Base-by-base conservation (phyloP, 768 basidiomycete genomes). In the Dendrothele bispora region DNA sequence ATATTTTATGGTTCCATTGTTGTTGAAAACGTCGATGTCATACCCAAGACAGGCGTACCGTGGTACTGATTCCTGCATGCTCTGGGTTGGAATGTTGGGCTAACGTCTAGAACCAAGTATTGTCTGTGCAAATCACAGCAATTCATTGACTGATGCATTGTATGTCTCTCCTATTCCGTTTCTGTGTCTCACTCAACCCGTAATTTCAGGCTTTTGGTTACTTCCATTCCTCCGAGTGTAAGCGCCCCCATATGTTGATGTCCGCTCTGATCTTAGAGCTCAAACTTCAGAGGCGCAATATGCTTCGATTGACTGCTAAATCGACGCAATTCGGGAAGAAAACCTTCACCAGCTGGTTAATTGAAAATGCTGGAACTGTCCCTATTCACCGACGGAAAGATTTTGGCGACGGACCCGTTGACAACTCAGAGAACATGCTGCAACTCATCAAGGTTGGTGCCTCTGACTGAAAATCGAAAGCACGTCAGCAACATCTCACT, bases 1-100 rank as follows among this genome's bases (percentile, higher is more conserved):
- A 88, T 93, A 52, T 95, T 95, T 68, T 95, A 95, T 64, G 89
- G 89, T 2, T 80, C 85, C 8, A 91, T 95, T 47, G 88, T 94
- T 21, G 77, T 95, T 14, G 90, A 95, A 64, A 88, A 88, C 60
- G 71, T 72, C 3, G 70, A 90, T 38, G 66, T 80, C 42, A 81
- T 95, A 42, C 89, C 91, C 18, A 65, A 72, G 56, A 83, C 77
- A 10, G 92, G 91, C 3, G 67, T 72, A 45, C 88, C 92, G 55
- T 90, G 87, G 91, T 88, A 54, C 55, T n/a, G 71, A 44, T 50
- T 36, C 38, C 43, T 47, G 11, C 34, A 32, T 17, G 27, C 38
- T 42, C 21, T 8, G 36, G 37, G n/a, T n/a, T n/a, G n/a, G n/a
- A n/a, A n/a, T 24, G 34, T 20, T 28, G 8, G 1, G 35, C 17